Conservation (phyloP, 1,284 basidiomycete genomes). For the Papiliotrema terrestris region DNA sequence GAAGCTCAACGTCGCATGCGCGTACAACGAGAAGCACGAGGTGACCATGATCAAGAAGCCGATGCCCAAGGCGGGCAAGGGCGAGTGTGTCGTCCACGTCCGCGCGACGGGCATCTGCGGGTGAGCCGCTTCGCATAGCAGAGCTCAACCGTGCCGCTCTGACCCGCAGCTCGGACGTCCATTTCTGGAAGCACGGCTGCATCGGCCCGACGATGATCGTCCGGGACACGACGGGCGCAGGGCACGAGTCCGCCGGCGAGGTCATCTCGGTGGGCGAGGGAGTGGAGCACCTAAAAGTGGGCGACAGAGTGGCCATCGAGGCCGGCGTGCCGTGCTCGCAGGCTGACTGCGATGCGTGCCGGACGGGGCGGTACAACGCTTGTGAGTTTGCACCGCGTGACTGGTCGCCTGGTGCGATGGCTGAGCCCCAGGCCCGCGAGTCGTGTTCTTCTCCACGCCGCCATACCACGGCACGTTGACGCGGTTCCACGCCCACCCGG, state of each 20-base stretch:
- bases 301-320: constrained; percentile 54
- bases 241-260: constrained; percentile 51
- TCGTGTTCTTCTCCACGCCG: constrained; percentile 53
- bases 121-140: constrained; percentile 8
- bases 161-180: constrained; percentile 46
- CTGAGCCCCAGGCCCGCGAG: constrained; percentile 41
- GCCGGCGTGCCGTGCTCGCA: constrained; percentile 54
- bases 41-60: constrained; percentile 47
- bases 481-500: constrained; percentile 55
- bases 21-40: constrained; percentile 45
- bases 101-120: constrained; percentile 50
- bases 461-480: constrained; percentile 53
- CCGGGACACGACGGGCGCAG: constrained; percentile 45
- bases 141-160: neutral
- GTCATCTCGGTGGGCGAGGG: constrained; percentile 50
- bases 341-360: constrained; percentile 53
- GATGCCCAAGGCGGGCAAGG: constrained; percentile 32
- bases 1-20: constrained; percentile 35
- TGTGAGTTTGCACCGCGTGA: constrained; percentile 33
- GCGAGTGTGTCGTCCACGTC: constrained; percentile 49
- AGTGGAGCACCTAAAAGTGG: constrained; percentile 45
- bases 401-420: neutral
- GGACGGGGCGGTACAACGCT: constrained; percentile 54
- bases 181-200: constrained; percentile 53
- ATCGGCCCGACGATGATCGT: constrained; percentile 43